Evolutionary conservation across 176 grass and related monocot genomes (phyloP).

Genomic region (Alopecurus myosuroides): DNA sequence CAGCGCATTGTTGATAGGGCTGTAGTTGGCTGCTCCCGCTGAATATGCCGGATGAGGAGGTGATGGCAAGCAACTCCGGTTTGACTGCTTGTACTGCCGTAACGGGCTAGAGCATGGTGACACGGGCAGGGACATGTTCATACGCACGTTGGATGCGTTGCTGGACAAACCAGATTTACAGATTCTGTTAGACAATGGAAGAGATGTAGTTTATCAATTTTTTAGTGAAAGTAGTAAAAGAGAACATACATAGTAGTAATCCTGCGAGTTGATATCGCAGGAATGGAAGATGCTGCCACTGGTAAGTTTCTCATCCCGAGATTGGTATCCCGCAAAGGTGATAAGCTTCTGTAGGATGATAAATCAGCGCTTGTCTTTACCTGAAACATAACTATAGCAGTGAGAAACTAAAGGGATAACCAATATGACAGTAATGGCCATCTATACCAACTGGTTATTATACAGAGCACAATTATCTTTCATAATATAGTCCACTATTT

Average conservation of each 20-base stretch:
- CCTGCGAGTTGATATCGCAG: conserved; percentile 31
- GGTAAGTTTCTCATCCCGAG: conserved; percentile 26
- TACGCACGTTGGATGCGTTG: conserved; percentile 38
- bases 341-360: conserved; percentile 65
- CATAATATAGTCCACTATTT: not conserved
- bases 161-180: conserved; percentile 31
- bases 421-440: not conserved
- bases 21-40: conserved; percentile 77
- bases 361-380: conserved; percentile 30
- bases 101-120: conserved; percentile 82
- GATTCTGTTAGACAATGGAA: not conserved
- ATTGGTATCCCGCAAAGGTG: conserved; percentile 60
- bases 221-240: not conserved
- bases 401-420: conserved; percentile 17
- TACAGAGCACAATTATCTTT: not conserved
- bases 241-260: conserved; percentile 45
- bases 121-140: conserved; percentile 80
- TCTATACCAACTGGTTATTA: not conserved
- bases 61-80: conserved; percentile 84
- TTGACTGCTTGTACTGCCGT: conserved; percentile 58
- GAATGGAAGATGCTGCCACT: conserved; percentile 38
- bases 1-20: conserved; percentile 63
- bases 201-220: not conserved
- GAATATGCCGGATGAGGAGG: conserved; percentile 87
- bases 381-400: conserved; percentile 18